Evolutionary conservation across 441 rosid species (phyloP), one percentile per base, ranked within the genome.

Genomic region (Biscutella auriculata): DNA sequence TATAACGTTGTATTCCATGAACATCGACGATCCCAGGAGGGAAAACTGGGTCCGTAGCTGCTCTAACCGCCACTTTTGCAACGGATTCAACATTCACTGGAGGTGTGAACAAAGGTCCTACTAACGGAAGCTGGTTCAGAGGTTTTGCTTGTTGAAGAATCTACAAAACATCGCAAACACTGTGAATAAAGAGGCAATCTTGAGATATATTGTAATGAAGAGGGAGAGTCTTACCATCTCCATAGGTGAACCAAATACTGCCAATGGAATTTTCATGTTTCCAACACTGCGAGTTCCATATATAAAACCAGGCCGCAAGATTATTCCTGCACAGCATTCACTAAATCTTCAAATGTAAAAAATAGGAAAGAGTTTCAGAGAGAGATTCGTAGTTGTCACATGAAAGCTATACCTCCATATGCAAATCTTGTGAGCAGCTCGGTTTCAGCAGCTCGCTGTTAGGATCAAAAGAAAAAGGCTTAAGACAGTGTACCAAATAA

Each of bases 301-400:
- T 13, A 93, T 85, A 62, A 89, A 93, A 53, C 99, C 99, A 13
- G 99, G 99, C 73, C 96, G 83, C 75, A 89, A 67, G 61, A 93
- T 82, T 66, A 93, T 81, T n/a, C 97, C 98, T 88, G 82, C 60
- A 67, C 63, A 37, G 16, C 32, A 47, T 47, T 41, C n/a, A 9
- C 28, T 37, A 55, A 41, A 27, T 8, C 10, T 39, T 37, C 5
- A 52, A 29, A 13, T 27, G 9, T 40, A 26, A 33, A 14, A 54
- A 7, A 8, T 2, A 0, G 43, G 10, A 26, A 44, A 36, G 37
- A n/a, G n/a, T 3, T 13, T 27, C 30, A 33, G 34, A 48, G 25
- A 47, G 57, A 23, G 23, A 52, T 49, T 34, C 3, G 33, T 59
- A 16, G 17, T 21, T 34, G 40, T 26, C 29, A 17, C 56, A 58